A percentile compares a stretch with the other conserved stretches of the same genome.
Conservation (phyloP, 495 filamentous ascomycete genomes). For the Penicillium odoratum region DNA sequence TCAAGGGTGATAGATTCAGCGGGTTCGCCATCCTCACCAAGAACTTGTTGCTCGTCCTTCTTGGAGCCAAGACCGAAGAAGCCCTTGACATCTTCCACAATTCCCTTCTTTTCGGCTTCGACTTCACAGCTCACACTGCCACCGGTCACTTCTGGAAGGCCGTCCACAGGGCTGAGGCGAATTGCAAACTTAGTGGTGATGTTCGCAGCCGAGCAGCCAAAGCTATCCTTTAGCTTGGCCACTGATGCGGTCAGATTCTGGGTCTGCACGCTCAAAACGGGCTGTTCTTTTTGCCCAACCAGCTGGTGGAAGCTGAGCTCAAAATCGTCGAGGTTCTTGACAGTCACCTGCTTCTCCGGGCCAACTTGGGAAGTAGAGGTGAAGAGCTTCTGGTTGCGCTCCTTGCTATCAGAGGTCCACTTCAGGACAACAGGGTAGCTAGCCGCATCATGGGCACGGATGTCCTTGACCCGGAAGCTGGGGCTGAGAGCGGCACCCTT, state of each 20-base stretch:
- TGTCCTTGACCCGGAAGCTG: conserved; percentile 96
- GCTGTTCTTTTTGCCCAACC: conserved; percentile 49
- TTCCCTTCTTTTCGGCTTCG: conserved; percentile 68
- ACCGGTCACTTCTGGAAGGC: conserved; percentile 77
- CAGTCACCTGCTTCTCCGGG: conserved; percentile 80
- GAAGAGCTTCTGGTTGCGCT: conserved; percentile 75
- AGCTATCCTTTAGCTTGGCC: conserved; percentile 67
- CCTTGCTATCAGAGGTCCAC: conserved; percentile 61
- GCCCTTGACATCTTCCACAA: conserved; percentile 91
- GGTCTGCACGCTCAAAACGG: conserved; percentile 60
- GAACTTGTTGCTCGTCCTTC: conserved; percentile 75
- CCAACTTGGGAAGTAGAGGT: conserved; percentile 73
- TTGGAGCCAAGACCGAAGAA: conserved; percentile 91
- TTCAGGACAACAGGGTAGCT: conserved; percentile 70
- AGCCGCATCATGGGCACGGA: conserved; percentile 72
- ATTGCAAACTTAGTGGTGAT: conserved; percentile 79
- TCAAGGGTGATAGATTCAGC: conserved; percentile 51
- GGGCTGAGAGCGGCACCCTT: conserved; percentile 88
- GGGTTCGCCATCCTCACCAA: conserved; percentile 59
- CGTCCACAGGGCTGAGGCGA: conserved; percentile 68
- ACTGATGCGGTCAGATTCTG: conserved; percentile 84
- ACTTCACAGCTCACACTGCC: conserved; percentile 84
- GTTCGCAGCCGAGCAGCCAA: conserved; percentile 72
- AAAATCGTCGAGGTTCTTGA: conserved; percentile 84
- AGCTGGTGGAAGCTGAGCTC: conserved; percentile 78